Percentiles rank a stretch among this genome's conserved stretches.
Conservation (phyloP, 1,284 basidiomycete genomes). For the Leccinum angustisporum region DNA sequence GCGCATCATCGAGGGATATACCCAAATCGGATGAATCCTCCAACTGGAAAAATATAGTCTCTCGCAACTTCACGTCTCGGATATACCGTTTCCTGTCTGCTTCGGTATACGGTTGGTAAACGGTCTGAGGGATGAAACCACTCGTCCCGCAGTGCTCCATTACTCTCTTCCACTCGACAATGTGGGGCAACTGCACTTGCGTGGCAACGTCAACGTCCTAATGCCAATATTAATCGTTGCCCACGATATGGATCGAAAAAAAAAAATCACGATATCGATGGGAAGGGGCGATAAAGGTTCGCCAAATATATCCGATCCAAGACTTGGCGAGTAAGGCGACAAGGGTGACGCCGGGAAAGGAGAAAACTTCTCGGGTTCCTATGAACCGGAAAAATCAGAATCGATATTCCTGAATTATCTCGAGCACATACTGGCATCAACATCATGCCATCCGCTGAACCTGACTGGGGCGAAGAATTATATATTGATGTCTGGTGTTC, state of each 20-base stretch:
- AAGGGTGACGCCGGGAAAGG: slow-evolving; percentile 15
- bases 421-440: slow-evolving; percentile 13
- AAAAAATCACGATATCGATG: slow-evolving; percentile 16
- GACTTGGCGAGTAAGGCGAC: slow-evolving; percentile 6
- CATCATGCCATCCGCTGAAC: slow-evolving; percentile 4
- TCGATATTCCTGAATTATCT: neutral
- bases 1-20: slow-evolving; percentile 55
- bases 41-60: slow-evolving; percentile 61
- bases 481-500: slow-evolving; percentile 4
- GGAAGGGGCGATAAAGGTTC: neutral
- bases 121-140: slow-evolving; percentile 59
- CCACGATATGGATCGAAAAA: neutral
- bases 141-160: slow-evolving; percentile 32
- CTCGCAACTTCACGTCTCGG: slow-evolving; percentile 59
- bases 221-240: slow-evolving; percentile 8
- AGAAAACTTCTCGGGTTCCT: slow-evolving; percentile 14
- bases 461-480: slow-evolving; percentile 17
- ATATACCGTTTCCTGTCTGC: slow-evolving; percentile 74
- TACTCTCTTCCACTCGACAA: slow-evolving; percentile 29
- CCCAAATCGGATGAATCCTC: slow-evolving; percentile 53
- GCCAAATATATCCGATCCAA: slow-evolving; percentile 3
- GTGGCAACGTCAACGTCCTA: slow-evolving; percentile 23
- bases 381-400: neutral
- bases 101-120: slow-evolving; percentile 72
- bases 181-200: slow-evolving; percentile 26